Conservation (phyloP, 1,139 yeast species). For the Pichia sp. region DNA sequence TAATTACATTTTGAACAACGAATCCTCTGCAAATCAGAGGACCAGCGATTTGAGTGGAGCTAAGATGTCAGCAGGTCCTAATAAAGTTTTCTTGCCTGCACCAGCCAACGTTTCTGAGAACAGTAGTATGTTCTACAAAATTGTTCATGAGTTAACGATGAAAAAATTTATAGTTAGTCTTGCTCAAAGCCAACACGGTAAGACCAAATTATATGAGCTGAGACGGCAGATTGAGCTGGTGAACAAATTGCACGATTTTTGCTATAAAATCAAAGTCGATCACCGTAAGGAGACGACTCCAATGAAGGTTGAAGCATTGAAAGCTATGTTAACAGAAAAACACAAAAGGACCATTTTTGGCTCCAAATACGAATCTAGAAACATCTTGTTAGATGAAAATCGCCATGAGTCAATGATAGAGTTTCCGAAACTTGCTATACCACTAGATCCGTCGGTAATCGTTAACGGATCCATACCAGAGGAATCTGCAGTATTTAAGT, state of each 20-base stretch:
- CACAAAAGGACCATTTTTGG: conserved; percentile 24
- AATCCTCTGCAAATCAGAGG: background rate
- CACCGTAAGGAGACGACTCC: conserved; percentile 51
- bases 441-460: conserved; percentile 64
- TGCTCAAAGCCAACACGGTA: conserved; percentile 25
- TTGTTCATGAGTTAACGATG: conserved; percentile 27
- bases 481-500: conserved; percentile 82
- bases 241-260: conserved; percentile 28
- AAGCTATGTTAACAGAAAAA: conserved; percentile 34
- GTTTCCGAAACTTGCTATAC: conserved; percentile 60
- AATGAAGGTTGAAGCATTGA: conserved; percentile 48
- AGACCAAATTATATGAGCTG: conserved; percentile 25
- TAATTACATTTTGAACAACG: background rate
- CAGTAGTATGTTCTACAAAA: background rate
- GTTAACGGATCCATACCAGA: conserved; percentile 76
- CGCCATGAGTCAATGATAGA: conserved; percentile 33
- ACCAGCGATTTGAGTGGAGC: background rate
- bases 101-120: background rate
- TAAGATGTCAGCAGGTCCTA: background rate
- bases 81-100: background rate
- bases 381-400: conserved; percentile 17
- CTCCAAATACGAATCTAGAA: conserved; percentile 17
- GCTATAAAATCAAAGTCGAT: conserved; percentile 30
- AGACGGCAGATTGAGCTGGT: conserved; percentile 32
- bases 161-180: conserved; percentile 28